Evolutionary conservation across 2,329 filamentous ascomycete genomes (phyloP).

Genomic region (Fusarium continuum): DNA sequence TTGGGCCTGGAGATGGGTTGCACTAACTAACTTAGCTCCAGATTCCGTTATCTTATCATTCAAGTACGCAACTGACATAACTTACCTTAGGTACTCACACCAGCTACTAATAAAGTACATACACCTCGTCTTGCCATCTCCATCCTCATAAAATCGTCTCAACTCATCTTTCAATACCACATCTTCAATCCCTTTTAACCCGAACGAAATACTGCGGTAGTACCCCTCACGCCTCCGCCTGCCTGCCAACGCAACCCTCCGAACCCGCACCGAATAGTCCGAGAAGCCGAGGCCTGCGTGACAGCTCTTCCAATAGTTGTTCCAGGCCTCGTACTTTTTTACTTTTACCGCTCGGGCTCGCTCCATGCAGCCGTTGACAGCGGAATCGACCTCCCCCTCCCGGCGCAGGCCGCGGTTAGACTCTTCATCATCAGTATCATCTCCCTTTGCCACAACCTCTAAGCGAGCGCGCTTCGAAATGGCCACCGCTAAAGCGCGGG

Average conservation of each 20-base stretch:
- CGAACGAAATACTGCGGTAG: background rate
- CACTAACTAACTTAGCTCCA: constrained; percentile 31
- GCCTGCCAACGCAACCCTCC: background rate
- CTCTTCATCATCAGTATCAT: constrained; percentile 47
- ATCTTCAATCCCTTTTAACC: background rate
- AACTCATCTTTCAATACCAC: background rate
- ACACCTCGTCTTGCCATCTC: constrained; percentile 9
- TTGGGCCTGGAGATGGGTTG: constrained; percentile 15
- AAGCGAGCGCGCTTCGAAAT: constrained; percentile 51
- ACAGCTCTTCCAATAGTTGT: constrained; percentile 42
- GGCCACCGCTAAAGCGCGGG: constrained; percentile 51
- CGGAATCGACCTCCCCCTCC: constrained; percentile 46
- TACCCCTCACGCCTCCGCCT: background rate
- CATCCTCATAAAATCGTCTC: background rate
- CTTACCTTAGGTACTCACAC: constrained; percentile 9
- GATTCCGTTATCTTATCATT: constrained; percentile 43
- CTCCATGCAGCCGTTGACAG: constrained; percentile 49
- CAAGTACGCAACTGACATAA: constrained; percentile 34
- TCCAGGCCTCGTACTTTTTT: constrained; percentile 36
- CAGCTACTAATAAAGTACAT: no score
- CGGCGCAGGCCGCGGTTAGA: constrained; percentile 52
- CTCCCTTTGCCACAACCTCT: constrained; percentile 33
- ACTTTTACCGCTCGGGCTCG: constrained; percentile 1
- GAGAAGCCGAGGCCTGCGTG: constrained; percentile 42
- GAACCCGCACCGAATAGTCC: constrained; percentile 18